A percentile compares a stretch with the other conserved stretches of the same genome.
These are phyloP conservation scores for Exidia glandulosa DNA, from an alignment of 768 basidiomycete genomes.

Conservation along the genomic window DNA sequence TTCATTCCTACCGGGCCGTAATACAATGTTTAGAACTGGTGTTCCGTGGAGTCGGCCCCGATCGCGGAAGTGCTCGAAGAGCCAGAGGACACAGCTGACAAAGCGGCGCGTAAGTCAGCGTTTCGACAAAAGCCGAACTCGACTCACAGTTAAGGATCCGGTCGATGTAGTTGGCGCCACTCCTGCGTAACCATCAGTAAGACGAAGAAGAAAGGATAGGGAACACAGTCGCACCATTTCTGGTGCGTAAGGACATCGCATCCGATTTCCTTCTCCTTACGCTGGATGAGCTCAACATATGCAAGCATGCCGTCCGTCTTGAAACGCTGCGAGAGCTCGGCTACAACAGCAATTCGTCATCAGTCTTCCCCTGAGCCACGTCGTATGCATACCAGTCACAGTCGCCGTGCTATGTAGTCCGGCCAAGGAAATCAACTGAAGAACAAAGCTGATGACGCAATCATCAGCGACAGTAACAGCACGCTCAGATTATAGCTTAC, in stretches of 20 bases:
- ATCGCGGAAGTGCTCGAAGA: slow-evolving; percentile 77
- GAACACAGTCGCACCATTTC: slow-evolving; percentile 57
- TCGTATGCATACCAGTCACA: slow-evolving; percentile 44
- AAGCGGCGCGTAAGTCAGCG: neutral
- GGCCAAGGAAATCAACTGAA: slow-evolving; percentile 82
- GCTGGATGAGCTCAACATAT: slow-evolving; percentile 80
- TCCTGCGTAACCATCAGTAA: slow-evolving; percentile 35
- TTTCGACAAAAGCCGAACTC: neutral
- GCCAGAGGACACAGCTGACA: slow-evolving; percentile 59
- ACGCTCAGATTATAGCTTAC: slow-evolving; percentile 23
- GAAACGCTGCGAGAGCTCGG: slow-evolving; percentile 69
- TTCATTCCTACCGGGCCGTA: too few species aligned
- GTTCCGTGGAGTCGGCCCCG: slow-evolving; percentile 85
- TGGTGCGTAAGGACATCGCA: slow-evolving; percentile 90
- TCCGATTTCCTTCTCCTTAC: slow-evolving; percentile 79
- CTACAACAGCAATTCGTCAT: slow-evolving; percentile 21
- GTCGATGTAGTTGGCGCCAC: slow-evolving; percentile 86
- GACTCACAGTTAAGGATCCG: slow-evolving; percentile 54
- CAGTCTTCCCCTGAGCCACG: neutral
- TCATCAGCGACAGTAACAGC: slow-evolving; percentile 5
- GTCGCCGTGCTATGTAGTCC: slow-evolving; percentile 82
- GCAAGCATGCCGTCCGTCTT: slow-evolving; percentile 88
- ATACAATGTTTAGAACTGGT: slow-evolving; percentile 70
- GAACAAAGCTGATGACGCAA: slow-evolving; percentile 68
- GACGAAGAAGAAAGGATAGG: neutral